Evolutionary conservation across 2,329 filamentous ascomycete genomes (phyloP).

Genomic region (Verticillium dahliae): DNA sequence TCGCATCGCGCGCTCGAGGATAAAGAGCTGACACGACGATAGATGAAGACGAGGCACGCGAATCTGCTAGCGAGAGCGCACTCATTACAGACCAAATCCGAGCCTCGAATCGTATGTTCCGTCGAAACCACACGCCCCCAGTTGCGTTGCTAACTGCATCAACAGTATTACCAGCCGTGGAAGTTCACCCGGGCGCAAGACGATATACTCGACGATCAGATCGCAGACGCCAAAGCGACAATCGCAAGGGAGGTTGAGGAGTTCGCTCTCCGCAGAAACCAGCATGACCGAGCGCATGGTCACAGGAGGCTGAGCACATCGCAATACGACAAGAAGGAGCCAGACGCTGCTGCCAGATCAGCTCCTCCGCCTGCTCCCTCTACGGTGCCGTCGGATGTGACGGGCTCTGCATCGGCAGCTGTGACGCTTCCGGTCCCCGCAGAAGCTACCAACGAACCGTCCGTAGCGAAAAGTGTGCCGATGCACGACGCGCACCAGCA

Average conservation of each 20-base stretch:
- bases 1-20: not conserved
- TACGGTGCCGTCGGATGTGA: not conserved
- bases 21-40: not conserved
- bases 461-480: slow-evolving; percentile 19
- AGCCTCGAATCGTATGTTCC: slow-evolving; percentile 65
- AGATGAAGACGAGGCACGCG: slow-evolving; percentile 71
- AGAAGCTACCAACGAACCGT: slow-evolving; percentile 29
- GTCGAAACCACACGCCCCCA: not conserved
- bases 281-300: slow-evolving; percentile 21
- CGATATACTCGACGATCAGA: slow-evolving; percentile 62
- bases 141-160: slow-evolving; percentile 1
- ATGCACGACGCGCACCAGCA: slow-evolving; percentile 43
- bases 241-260: slow-evolving; percentile 61
- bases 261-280: slow-evolving; percentile 46
- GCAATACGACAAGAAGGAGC: slow-evolving; percentile 23
- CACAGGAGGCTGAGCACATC: slow-evolving; percentile 9
- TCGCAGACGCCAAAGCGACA: slow-evolving; percentile 54
- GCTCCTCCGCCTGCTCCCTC: slow-evolving; percentile 19
- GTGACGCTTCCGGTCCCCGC: slow-evolving; percentile 24
- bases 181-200: slow-evolving; percentile 64
- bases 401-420: slow-evolving; percentile 20
- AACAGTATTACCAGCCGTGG: slow-evolving; percentile 84
- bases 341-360: slow-evolving; percentile 18
- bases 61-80: slow-evolving; percentile 66
- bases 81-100: slow-evolving; percentile 64